Evolutionary conservation across 2,329 filamentous ascomycete species (phyloP), one percentile per base, ranked within the genome.

Genomic region (Trichophyton simii): DNA sequence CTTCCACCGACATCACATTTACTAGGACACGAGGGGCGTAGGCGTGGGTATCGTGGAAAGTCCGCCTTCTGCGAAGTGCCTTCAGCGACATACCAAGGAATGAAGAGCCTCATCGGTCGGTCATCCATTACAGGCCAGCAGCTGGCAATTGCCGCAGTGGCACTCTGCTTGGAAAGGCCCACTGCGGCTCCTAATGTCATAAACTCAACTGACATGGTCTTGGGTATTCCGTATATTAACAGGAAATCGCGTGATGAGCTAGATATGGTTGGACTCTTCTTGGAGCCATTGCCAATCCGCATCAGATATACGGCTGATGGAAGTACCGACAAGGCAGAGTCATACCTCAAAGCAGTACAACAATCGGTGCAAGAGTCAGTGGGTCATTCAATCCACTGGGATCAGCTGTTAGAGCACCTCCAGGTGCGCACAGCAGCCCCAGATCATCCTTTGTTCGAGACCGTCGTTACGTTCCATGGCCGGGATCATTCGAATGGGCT

Each of bases 181-280:
- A n/a, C 42, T n/a, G 5, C 7, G 3, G 7, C 18, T n/a, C 18
- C 42, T 9, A 20, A 11, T 22, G 9, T 18, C n/a, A 22, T 9
- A 18, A 20, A 48, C 5, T n/a, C 44, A 48, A 42, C 61, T 42
- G 71, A 72, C 58, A 64, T 72, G 8, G 52, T 67, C 1, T 11
- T 72, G 0, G 71, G 71, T 3, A 60, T 55, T 8, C 71, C 71
- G 9, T 72, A 67, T 34, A 36, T 70, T 4, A 72, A 71, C 60
- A 69, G 70, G 1, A 48, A 61, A 11, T 18, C 18, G 44, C 58
- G 58, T 22, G 63, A 64, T 11, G 70, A 71, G 58, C 31, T 65
- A 13, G 57, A 67, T 1, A 61, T 63, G 8, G 65, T 72, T 18
- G 70, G 70, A 1, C 63, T 72, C 0, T 72, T 70, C 64, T 66